Evolutionary conservation across 1,284 basidiomycete species (phyloP).

Genomic region (Coniophora puteana): DNA sequence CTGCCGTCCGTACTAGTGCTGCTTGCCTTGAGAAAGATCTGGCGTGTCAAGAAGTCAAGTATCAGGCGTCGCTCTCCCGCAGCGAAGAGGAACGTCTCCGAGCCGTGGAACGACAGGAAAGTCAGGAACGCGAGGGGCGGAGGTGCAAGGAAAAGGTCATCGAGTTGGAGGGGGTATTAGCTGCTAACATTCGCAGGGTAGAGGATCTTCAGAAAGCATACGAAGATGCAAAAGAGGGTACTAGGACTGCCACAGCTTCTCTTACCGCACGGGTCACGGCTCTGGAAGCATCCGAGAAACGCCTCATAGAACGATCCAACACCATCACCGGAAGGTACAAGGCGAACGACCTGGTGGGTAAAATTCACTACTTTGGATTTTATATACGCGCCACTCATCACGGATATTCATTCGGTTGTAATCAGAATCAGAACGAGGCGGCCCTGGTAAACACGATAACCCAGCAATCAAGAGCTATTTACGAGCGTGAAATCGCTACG

Average conservation of each 20-base stretch:
- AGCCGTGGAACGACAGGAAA: conserved; percentile 14
- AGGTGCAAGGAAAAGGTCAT: too few species aligned
- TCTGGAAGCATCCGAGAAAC: conserved; percentile 25
- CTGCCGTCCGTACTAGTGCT: too few species aligned
- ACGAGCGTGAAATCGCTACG: conserved; percentile 45
- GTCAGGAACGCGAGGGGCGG: too few species aligned
- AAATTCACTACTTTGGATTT: conserved; percentile 6
- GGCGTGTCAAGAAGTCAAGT: too few species aligned
- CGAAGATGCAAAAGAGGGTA: too few species aligned
- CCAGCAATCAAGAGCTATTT: conserved; percentile 35
- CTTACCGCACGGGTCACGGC: conserved; percentile 24
- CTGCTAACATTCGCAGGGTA: too few species aligned
- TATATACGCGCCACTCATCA: conserved; percentile 7
- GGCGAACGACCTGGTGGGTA: conserved; percentile 37
- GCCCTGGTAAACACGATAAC: conserved; percentile 41
- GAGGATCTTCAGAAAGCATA: too few species aligned
- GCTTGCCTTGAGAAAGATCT: too few species aligned
- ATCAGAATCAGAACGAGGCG: conserved; percentile 45
- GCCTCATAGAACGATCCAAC: conserved; percentile 20
- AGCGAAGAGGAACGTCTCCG: conserved; percentile 18
- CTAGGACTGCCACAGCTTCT: too few species aligned
- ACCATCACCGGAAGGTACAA: conserved; percentile 35
- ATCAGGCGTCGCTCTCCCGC: too few species aligned
- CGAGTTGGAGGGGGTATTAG: too few species aligned
- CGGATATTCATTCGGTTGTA: conserved; percentile 5